These are phyloP conservation scores for Heliamphora pulchella DNA, from an alignment of 179 eudicot genomes.

Conservation along the genomic window DNA sequence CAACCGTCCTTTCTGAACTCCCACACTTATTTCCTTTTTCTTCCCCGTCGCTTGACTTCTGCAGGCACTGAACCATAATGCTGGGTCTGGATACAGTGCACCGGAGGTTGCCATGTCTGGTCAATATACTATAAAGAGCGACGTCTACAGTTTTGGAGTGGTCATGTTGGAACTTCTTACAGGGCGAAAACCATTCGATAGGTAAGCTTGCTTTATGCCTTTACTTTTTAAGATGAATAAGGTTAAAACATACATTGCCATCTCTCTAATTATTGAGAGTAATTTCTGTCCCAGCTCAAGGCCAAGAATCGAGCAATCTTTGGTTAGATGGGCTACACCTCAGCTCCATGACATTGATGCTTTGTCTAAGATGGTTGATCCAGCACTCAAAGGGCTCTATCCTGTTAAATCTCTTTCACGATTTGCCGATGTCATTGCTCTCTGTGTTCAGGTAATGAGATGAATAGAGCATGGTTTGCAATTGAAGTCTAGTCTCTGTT, in stretches of 20 bases:
- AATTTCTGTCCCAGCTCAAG: conserved; percentile 53
- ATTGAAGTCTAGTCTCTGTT: not conserved
- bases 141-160: conserved; percentile 93
- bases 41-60: conserved; percentile 8
- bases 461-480: not conserved
- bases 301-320: conserved; percentile 75
- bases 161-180: conserved; percentile 93
- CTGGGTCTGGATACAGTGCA: conserved; percentile 66
- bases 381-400: conserved; percentile 77
- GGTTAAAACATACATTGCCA: not conserved
- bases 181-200: conserved; percentile 86
- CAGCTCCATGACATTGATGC: conserved; percentile 98
- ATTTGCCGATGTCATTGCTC: conserved; percentile 89
- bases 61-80: conserved; percentile 58
- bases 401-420: conserved; percentile 94
- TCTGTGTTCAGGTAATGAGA: conserved; percentile 83
- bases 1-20: not conserved
- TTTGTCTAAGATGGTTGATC: conserved; percentile 90
- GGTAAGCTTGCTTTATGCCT: conserved; percentile 40
- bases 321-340: conserved; percentile 97
- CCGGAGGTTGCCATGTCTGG: conserved; percentile 76
- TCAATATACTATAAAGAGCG: conserved; percentile 80
- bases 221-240: not conserved
- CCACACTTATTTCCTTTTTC: not conserved
- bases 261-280: not conserved